Evolutionary conservation across 305 asterid species (phyloP).

Genomic region (Fraxinus baroniana): DNA sequence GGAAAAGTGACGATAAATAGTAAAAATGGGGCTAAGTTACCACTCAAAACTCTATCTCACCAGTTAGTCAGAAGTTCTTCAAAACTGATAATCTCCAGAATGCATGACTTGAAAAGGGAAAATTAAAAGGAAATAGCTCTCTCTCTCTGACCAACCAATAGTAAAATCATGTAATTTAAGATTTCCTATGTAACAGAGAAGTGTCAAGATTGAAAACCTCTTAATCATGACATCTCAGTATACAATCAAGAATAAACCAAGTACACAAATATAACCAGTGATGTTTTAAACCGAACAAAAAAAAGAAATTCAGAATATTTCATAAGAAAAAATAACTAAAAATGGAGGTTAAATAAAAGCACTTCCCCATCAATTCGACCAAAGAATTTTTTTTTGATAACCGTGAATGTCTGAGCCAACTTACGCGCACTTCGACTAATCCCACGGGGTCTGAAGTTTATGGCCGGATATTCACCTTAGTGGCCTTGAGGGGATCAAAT

Average conservation of each 20-base stretch:
- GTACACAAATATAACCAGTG: not conserved
- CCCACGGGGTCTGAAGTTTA: too few relatives aligned
- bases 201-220: not conserved
- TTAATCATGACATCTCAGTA: not conserved
- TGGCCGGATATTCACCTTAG: too few relatives aligned
- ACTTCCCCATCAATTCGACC: not conserved
- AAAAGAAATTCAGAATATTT: not conserved
- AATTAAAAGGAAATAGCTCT: too few relatives aligned
- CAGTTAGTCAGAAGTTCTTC: not conserved
- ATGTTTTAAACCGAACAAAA: not conserved
- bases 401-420: too few relatives aligned
- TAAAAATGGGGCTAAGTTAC: not conserved
- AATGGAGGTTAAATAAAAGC: not conserved
- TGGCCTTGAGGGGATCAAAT: too few relatives aligned
- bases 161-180: not conserved
- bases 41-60: not conserved
- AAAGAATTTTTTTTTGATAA: too few relatives aligned
- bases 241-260: not conserved
- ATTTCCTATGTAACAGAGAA: not conserved
- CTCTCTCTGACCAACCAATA: not conserved
- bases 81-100: not conserved
- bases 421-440: too few relatives aligned
- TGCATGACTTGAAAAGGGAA: not conserved
- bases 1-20: not conserved
- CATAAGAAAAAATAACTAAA: too few relatives aligned